These are phyloP conservation scores for Physcomitrium patens DNA, from an alignment of 225 moss, liverwort and hornwort genomes.

Conservation along the genomic window DNA sequence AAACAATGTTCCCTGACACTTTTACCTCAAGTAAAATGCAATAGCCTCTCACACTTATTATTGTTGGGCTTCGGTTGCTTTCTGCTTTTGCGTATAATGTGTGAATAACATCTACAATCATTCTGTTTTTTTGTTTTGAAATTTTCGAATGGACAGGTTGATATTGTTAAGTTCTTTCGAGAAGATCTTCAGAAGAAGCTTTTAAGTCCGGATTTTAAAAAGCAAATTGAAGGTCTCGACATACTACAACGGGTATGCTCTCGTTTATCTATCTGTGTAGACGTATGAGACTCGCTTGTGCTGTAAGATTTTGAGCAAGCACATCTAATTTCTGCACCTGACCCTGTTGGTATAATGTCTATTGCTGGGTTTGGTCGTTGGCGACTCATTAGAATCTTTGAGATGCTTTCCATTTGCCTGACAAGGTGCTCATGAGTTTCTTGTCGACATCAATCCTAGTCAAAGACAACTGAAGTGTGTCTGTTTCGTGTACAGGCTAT, in stretches of 20 bases:
- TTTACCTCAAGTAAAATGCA: not conserved
- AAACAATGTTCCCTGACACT: not conserved
- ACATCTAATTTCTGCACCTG: not conserved
- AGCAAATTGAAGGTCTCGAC: slow-evolving; percentile 86
- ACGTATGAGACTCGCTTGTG: not conserved
- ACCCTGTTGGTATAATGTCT: not conserved
- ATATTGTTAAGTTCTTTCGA: slow-evolving; percentile 70
- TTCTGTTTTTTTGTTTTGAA: not conserved
- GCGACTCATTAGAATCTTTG: too few relatives aligned
- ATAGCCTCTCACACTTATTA: not conserved
- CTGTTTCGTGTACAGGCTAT: slow-evolving; percentile 44
- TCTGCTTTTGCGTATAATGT: not conserved
- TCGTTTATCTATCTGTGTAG: not conserved
- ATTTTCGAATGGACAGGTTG: slow-evolving; percentile 36
- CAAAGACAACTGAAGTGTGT: not conserved
- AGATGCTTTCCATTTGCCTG: not conserved
- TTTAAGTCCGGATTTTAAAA: slow-evolving; percentile 77
- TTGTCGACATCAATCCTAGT: not conserved
- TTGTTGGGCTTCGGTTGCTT: not conserved
- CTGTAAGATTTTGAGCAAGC: not conserved
- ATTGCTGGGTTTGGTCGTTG: not conserved
- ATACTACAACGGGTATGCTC: slow-evolving; percentile 67
- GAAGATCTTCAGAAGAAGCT: slow-evolving; percentile 75
- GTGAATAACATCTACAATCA: not conserved
- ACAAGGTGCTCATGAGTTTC: not conserved